Base-by-base conservation (phyloP, 179 eudicot genomes). In the Beta lomatogona region DNA sequence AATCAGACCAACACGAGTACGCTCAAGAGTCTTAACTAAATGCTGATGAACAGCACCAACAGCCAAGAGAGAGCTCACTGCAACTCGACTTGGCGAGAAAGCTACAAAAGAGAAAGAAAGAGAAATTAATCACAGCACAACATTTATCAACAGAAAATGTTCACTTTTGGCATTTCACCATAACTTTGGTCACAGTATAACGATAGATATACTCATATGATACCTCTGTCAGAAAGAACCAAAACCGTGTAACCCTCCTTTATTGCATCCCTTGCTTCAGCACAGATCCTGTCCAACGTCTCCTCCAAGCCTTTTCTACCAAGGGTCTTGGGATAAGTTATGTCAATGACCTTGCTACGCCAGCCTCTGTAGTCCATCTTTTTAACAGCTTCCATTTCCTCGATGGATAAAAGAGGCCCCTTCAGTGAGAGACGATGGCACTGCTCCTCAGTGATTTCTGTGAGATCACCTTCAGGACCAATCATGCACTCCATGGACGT, bases 401-500 rank as follows among this genome's bases (percentile, higher is more conserved):
- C 95, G 61, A 90, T 91, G 41, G 98, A 84, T 18, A 95, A 76
- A 54, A 97, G 94, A 77, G 99, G 96, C 14, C 98, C 99, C 88
- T 95, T 97, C 22, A 97, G 86, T 11, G 99, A 97, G 50, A 97
- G 92, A 58, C 99, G 98, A 59, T 93, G 98, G 58, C 98, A 95
- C 84, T 97, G 98, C 76, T 88, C 95, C 85, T 94, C 99, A 10
- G 98, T 88, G n/a, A 94, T 92, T 88, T 97, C 99, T 9, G 99
- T 97, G 57, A 97, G 97, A 86, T 97, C 99, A 22, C 99, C 99
- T 84, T 97, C 99, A 25, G 99, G 98, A 76, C 99, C 99, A 72
- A 97, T 88, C 99, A 97, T 97, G 91, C 99, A 97, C 80, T 95
- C 94, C 94, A 90, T 97, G 63, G 99, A 97, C 57, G 99, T 97